Percentiles rank a stretch among this genome's conserved stretches.
Evolutionary conservation across 2,329 filamentous ascomycete genomes (phyloP).

Genomic region (Colletotrichum paranaense): DNA sequence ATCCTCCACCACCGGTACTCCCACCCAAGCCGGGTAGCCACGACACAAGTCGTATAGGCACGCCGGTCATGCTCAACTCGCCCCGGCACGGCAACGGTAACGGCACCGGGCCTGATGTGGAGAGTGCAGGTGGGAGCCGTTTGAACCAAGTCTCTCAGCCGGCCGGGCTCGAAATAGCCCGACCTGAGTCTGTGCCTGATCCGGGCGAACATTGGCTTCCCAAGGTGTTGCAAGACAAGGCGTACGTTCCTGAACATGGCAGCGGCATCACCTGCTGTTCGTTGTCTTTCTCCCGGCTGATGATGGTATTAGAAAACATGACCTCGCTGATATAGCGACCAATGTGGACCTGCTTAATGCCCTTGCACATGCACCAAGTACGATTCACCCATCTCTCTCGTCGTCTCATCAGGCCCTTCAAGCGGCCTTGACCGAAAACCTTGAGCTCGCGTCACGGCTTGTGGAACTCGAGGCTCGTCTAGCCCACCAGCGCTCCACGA

Average conservation of each 20-base stretch:
- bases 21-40: constrained; percentile 79
- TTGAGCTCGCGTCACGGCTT: constrained; percentile 74
- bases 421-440: constrained; percentile 76
- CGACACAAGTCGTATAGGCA: constrained; percentile 74
- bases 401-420: constrained; percentile 74
- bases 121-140: constrained; percentile 32
- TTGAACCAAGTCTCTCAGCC: not conserved
- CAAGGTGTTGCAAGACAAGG: constrained; percentile 80
- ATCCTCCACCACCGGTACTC: constrained; percentile 69
- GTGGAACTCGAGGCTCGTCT: constrained; percentile 69
- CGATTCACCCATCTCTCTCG: constrained; percentile 78
- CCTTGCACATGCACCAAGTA: constrained; percentile 74
- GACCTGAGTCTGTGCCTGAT: constrained; percentile 59
- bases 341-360: constrained; percentile 76
- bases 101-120: constrained; percentile 26
- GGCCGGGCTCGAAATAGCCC: constrained; percentile 27
- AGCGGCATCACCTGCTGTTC: constrained; percentile 12
- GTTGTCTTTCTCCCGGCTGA: not conserved
- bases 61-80: constrained; percentile 64
- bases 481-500: constrained; percentile 71
- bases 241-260: constrained; percentile 65
- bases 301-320: constrained; percentile 71
- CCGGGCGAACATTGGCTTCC: constrained; percentile 84
- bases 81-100: constrained; percentile 40
- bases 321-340: constrained; percentile 78